A percentile compares a stretch with the other conserved stretches of the same genome.
Conservation (phyloP, 768 basidiomycete genomes). For the Amanita pseudoporphyria region DNA sequence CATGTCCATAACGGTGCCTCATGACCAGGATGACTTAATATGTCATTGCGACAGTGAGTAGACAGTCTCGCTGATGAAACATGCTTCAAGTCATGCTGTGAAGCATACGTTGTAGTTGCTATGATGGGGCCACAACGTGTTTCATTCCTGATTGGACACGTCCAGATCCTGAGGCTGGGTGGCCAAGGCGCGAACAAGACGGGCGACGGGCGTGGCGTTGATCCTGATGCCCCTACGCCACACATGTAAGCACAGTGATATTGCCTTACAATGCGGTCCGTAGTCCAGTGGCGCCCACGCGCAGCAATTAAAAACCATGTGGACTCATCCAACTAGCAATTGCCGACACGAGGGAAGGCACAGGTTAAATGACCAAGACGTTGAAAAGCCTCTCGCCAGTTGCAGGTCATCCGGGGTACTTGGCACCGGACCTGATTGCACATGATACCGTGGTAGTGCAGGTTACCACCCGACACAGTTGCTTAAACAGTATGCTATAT, state of each 20-base stretch:
- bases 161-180: not conserved
- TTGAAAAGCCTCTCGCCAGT: not conserved
- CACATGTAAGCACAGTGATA: not conserved
- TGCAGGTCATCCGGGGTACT: not conserved
- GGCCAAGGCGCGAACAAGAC: not conserved
- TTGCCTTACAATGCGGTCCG: not conserved
- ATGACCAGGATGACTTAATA: too few relatives aligned
- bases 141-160: not conserved
- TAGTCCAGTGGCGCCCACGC: not conserved
- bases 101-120: not conserved
- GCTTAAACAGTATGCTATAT: too few relatives aligned
- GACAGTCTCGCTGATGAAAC: not conserved
- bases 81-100: not conserved
- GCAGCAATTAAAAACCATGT: not conserved
- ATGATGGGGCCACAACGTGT: not conserved
- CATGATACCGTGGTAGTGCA: too few relatives aligned
- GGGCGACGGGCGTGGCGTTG: not conserved
- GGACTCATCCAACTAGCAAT: not conserved
- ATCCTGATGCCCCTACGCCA: not conserved
- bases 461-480: too few relatives aligned
- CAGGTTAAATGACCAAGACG: not conserved
- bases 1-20: not conserved
- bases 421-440: too few relatives aligned
- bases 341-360: not conserved
- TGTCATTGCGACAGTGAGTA: not conserved